Evolutionary conservation across 768 basidiomycete species (phyloP), one percentile per base, ranked within the genome.

Genomic region (Auriscalpium vulgare): DNA sequence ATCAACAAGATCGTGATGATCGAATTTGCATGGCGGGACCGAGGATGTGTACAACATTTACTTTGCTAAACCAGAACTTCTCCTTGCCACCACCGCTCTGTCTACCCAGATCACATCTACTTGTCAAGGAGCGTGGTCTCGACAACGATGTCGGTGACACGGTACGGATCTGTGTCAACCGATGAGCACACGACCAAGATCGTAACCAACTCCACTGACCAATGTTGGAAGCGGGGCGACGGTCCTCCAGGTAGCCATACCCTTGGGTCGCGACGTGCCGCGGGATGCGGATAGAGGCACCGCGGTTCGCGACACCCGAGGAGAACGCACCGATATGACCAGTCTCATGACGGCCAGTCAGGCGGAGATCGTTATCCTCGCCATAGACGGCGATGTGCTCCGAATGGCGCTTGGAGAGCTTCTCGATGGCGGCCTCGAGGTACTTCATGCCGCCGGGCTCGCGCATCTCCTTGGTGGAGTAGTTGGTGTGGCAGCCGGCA

Each of bases 401-500:
- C 57, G 87, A 78, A 73, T 99, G 97, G 70, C 84, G 83, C 76
- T 87, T 87, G 64, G 84, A 75, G 58, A 99, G 79, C 77, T 95
- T 97, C 78, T 89, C 87, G 69, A 98, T 97, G 54, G 93, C 94
- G 47, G 81, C 84, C 63, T 98, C 88, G 68, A 98, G 98, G 60
- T 72, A 67, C 75, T 94, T 88, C 77, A 93, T 91, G 66, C 97
- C 97, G 72, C 90, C 93, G 46, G 85, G 82, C 71, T 92, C 90
- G 59, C 97, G 92, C 88, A 95, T 99, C 51, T 79, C 79, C 72
- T 88, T 85, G 65, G 97, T 98, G 67, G 88, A 91, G 82, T 82
- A 98, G 85, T 97, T 99, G 77, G 88, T 89, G 82, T 98, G 95
- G 79, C 89, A 91, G 54, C 97, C 97, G 62, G 97, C 97, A 68